Base-by-base conservation (phyloP, 2,329 filamentous ascomycete species). In the Fusarium devonianum region DNA sequence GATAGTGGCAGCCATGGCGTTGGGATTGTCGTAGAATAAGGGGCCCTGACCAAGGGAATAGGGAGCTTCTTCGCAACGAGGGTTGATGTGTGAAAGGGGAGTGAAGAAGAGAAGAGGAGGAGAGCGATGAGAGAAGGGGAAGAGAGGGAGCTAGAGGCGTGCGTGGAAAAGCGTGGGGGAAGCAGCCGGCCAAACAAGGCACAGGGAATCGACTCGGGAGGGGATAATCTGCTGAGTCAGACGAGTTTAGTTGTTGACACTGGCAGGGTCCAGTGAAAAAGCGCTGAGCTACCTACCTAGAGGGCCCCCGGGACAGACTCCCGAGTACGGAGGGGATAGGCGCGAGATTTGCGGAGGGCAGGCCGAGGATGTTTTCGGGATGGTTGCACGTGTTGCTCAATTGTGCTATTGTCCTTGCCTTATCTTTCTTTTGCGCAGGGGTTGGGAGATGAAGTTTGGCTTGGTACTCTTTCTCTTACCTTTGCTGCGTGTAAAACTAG, bases 41-140 rank as follows among this genome's bases (percentile, higher is more conserved):
- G 84, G 87, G 89, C 90, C 93, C 92, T 94, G 93, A 97, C 93
- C 93, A 95, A 97, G 93, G 92, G 90, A 89, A 78, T 78, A 86
- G 83, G 86, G 78, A 86, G 90, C 89, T 92, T 92, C 90, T 83
- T 92, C 83, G 90, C 90, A 70, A 69, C 62, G 57, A 58, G 49
- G 30, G 29, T 33, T 50, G 57, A 55, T 58, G 46, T 49, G 36
- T 62, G 46, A 52, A 43, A 52, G 51, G 42, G 32, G 45, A 29
- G 23, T 47, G 45, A 43, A 46, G 45, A 35, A 19, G 34, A 43
- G 29, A 35, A 36, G 30, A 45, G 45, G 37, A 28, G 41, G 41
- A 12, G 47, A 41, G 47, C 47, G 45, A 36, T 36, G 35, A 37
- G 30, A 49, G 40, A 28, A 43, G 30, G 47, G 39, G 43, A 46